These are phyloP conservation scores for Erythrophleum ivorense DNA, from an alignment of 331 rosid species.

Conservation along the genomic window DNA sequence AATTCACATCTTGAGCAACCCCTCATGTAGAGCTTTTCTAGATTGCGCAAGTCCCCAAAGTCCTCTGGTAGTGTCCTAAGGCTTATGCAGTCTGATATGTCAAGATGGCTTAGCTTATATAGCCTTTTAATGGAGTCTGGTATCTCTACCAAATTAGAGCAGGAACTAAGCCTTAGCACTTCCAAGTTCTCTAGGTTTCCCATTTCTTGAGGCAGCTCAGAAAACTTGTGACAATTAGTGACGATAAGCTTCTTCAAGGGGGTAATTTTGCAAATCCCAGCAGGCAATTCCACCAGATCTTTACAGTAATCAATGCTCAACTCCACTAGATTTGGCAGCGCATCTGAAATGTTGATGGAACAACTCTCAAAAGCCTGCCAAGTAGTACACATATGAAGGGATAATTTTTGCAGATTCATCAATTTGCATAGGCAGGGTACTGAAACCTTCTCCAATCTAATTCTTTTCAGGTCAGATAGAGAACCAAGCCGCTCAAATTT, in stretches of 20 bases:
- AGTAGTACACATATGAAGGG: constrained; percentile 50
- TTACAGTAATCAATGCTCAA: constrained; percentile 56
- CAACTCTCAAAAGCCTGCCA: constrained; percentile 37
- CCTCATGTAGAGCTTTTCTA: constrained; percentile 46
- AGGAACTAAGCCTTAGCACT: constrained; percentile 51
- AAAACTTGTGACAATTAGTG: constrained; percentile 53
- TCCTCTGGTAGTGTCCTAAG: constrained; percentile 44
- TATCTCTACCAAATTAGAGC: constrained; percentile 41
- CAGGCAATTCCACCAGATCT: constrained; percentile 50
- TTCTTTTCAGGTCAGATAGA: constrained; percentile 45
- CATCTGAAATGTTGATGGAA: constrained; percentile 38
- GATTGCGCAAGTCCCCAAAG: constrained; percentile 43
- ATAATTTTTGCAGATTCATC: constrained; percentile 46
- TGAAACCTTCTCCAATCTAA: constrained; percentile 55
- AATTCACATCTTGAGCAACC: constrained; percentile 41
- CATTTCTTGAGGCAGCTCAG: constrained; percentile 44
- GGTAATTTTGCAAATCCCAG: constrained; percentile 32
- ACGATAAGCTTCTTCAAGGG: constrained; percentile 46
- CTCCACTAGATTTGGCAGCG: constrained; percentile 54
- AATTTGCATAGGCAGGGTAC: constrained; percentile 45
- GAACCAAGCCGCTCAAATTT: constrained; percentile 47
- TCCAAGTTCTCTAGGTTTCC: constrained; percentile 43
- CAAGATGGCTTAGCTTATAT: constrained; percentile 35
- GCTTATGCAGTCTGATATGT: constrained; percentile 50
- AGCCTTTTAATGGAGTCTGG: constrained; percentile 47